Conservation (phyloP, 75 land plant genomes). For the Isoetes taiwanensis region DNA sequence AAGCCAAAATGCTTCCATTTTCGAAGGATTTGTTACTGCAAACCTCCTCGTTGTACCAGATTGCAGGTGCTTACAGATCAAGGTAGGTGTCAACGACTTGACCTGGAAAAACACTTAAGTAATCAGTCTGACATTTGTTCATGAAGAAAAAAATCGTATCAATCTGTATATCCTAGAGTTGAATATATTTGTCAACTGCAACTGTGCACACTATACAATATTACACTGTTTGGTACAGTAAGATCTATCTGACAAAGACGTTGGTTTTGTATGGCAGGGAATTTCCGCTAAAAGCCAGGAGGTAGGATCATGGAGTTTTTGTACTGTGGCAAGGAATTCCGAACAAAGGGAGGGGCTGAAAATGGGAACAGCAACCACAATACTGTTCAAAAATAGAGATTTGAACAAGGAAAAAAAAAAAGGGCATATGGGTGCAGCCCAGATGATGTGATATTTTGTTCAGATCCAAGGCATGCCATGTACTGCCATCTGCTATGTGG, state of each 20-base stretch:
- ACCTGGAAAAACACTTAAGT: not conserved
- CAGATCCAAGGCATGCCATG: slow-evolving; percentile 31
- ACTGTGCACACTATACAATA: too few relatives aligned
- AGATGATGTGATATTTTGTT: slow-evolving; percentile 33
- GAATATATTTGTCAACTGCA: too few relatives aligned
- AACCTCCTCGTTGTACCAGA: slow-evolving; percentile 23
- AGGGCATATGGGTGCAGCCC: slow-evolving; percentile 40
- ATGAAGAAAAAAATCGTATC: too few relatives aligned
- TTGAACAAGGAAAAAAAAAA: slow-evolving; percentile 20
- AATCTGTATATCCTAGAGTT: too few relatives aligned
- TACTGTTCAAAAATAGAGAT: slow-evolving; percentile 26
- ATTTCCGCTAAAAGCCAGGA: slow-evolving; percentile 34
- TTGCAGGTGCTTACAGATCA: slow-evolving; percentile 43
- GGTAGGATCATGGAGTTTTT: slow-evolving; percentile 51
- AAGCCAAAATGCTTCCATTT: slow-evolving; percentile 35
- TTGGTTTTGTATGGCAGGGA: slow-evolving; percentile 16
- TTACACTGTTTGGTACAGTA: too few relatives aligned
- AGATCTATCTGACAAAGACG: too few relatives aligned
- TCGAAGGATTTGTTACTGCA: slow-evolving; percentile 22
- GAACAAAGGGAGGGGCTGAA: slow-evolving; percentile 29
- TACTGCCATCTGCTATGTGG: slow-evolving; percentile 60
- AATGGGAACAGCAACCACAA: slow-evolving; percentile 35
- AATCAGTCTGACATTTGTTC: too few relatives aligned
- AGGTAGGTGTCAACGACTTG: slow-evolving; percentile 13
- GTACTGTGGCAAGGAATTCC: slow-evolving; percentile 45